These are phyloP conservation scores for Penicillium sumatraense DNA, from an alignment of 2,329 filamentous ascomycete species.

Conservation along the genomic window DNA sequence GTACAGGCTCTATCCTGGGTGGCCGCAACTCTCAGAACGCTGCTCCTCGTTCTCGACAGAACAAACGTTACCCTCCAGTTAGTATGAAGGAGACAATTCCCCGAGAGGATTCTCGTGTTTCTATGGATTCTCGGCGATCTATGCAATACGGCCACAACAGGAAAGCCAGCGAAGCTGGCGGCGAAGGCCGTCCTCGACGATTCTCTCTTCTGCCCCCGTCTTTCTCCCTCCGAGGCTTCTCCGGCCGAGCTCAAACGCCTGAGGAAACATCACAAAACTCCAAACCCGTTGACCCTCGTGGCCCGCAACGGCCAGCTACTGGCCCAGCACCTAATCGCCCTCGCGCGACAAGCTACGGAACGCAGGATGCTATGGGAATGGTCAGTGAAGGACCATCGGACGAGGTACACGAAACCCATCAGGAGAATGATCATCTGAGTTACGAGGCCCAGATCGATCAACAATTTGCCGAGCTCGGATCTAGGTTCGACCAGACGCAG, in stretches of 20 bases:
- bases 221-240: constrained; percentile 69
- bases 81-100: constrained; percentile 81
- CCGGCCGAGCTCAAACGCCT: constrained; percentile 55
- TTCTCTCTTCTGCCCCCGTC: constrained; percentile 72
- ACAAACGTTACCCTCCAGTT: constrained; percentile 82
- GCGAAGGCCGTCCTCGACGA: constrained; percentile 64
- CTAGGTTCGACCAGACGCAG: constrained; percentile 36
- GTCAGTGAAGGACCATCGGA: constrained; percentile 36
- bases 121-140: constrained; percentile 75
- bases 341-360: constrained; percentile 38
- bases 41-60: constrained; percentile 50
- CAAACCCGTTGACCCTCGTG: constrained; percentile 40
- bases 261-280: constrained; percentile 44
- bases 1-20: constrained; percentile 81
- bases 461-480: constrained; percentile 47
- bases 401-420: constrained; percentile 24
- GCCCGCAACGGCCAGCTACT: constrained; percentile 41
- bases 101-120: constrained; percentile 63
- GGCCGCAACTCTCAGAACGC: constrained; percentile 47
- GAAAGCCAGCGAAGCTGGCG: constrained; percentile 71
- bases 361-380: constrained; percentile 36
- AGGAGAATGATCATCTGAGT: constrained; percentile 35
- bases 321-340: constrained; percentile 22
- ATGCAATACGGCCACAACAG: constrained; percentile 71
- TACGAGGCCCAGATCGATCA: constrained; percentile 48